A percentile compares a stretch with the other conserved stretches of the same genome.
Conservation (phyloP, 2,329 filamentous ascomycete genomes). For the Penicillium fuscoglaucum region DNA sequence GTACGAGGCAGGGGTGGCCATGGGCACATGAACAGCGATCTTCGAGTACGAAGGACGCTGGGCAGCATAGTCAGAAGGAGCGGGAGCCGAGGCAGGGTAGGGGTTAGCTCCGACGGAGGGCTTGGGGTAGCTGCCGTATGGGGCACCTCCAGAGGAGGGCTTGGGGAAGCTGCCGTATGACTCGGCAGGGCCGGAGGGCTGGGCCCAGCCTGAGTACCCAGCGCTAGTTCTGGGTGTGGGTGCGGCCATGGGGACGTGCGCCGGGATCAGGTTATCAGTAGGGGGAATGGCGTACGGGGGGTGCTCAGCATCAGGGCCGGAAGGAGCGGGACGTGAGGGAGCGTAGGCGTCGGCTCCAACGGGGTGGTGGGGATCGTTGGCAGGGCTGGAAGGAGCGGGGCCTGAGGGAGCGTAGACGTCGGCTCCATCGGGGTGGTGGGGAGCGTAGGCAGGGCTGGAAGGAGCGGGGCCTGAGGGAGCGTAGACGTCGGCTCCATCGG, state of each 20-base stretch:
- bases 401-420: background rate
- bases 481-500: background rate
- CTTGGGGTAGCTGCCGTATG: background rate
- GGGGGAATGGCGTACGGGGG: background rate
- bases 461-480: no score
- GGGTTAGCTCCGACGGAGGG: background rate
- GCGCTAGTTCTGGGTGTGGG: background rate
- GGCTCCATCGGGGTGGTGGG: background rate
- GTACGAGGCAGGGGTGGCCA: conserved; percentile 15
- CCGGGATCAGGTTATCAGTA: background rate
- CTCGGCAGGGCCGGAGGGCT: background rate
- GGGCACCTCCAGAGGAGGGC: background rate
- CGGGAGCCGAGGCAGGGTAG: background rate
- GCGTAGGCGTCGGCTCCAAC: background rate
- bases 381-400: background rate
- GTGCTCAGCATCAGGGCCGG: background rate
- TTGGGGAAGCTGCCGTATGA: background rate
- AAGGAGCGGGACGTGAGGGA: background rate
- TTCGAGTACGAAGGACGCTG: conserved; percentile 22
- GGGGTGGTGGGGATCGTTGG: background rate
- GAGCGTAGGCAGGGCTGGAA: no score
- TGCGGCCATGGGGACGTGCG: background rate
- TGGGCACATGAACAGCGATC: conserved; percentile 33
- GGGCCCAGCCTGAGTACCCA: background rate
- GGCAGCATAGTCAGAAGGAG: conserved; percentile 13